A percentile compares a stretch with the other conserved stretches of the same genome.
These are phyloP conservation scores for Cercospora sp. DNA, from an alignment of 2,329 filamentous ascomycete species.

Conservation along the genomic window DNA sequence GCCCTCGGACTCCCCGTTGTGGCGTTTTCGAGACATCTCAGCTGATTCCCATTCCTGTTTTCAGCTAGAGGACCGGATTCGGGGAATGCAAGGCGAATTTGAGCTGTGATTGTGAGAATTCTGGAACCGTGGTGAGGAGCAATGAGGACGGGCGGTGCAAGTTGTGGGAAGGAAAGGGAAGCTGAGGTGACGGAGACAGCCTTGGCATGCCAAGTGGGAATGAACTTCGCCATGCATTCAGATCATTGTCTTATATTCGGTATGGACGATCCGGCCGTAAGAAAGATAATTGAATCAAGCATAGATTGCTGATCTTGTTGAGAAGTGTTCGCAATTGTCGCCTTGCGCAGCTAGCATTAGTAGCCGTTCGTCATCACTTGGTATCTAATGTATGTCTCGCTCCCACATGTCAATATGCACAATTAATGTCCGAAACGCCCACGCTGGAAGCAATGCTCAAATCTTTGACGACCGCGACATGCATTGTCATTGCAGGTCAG, in stretches of 20 bases:
- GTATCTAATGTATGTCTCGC: background rate
- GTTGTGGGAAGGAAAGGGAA: background rate
- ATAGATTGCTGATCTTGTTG: background rate
- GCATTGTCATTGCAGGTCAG: background rate
- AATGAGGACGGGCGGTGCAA: background rate
- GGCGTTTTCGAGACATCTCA: constrained; percentile 2
- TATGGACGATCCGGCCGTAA: background rate
- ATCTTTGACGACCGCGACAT: background rate
- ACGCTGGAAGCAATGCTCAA: background rate
- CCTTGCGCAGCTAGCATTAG: background rate
- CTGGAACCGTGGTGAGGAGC: background rate
- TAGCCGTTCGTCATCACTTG: background rate
- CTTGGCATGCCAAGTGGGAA: background rate
- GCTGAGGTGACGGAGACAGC: background rate
- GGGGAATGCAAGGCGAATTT: background rate
- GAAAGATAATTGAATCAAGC: background rate
- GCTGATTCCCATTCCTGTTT: background rate
- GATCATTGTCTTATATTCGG: too few relatives aligned
- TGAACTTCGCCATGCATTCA: background rate
- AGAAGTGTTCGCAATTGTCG: background rate
- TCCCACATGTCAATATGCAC: background rate
- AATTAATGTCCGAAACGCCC: background rate
- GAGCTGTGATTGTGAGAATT: background rate
- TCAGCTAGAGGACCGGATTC: background rate
- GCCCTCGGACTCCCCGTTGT: constrained; percentile 11